Evolutionary conservation across 805 yeast species (phyloP).

Genomic region (Candida ipomoeae): DNA sequence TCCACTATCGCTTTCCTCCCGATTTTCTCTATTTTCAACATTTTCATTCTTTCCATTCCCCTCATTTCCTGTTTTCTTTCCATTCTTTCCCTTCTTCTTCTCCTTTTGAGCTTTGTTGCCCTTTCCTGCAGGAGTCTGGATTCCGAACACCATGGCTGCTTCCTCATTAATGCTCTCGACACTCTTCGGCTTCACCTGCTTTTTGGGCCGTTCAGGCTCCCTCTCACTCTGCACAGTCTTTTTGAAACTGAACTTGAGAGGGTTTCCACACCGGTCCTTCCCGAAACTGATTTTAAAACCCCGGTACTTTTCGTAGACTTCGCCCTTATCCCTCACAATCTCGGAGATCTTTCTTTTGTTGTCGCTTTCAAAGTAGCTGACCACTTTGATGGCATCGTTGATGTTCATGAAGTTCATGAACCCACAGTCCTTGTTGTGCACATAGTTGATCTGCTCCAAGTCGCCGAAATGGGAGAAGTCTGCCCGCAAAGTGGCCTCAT

Average conservation of each 20-base stretch:
- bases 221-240: conserved; percentile 29
- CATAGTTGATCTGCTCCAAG: conserved; percentile 70
- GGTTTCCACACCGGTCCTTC: conserved; percentile 79
- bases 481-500: conserved; percentile 45
- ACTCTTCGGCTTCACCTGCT: not conserved
- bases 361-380: conserved; percentile 48
- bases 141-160: conserved; percentile 44
- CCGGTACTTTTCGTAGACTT: conserved; percentile 42
- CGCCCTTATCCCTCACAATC: conserved; percentile 32
- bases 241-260: conserved; percentile 49
- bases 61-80: too few relatives aligned
- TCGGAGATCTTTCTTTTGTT: conserved; percentile 31
- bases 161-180: conserved; percentile 23
- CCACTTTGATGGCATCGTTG: conserved; percentile 57
- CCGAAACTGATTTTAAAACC: conserved; percentile 63
- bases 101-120: not conserved
- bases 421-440: conserved; percentile 67
- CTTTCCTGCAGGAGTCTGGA: conserved; percentile 23
- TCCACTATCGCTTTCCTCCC: not conserved
- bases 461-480: conserved; percentile 68
- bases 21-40: not conserved
- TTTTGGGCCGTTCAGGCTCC: not conserved
- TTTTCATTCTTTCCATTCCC: not conserved
- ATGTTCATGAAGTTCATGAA: conserved; percentile 69
- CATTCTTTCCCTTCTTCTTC: not conserved